These are phyloP conservation scores for Boechera divaricarpa DNA, from an alignment of 345 rosid genomes.

Conservation along the genomic window DNA sequence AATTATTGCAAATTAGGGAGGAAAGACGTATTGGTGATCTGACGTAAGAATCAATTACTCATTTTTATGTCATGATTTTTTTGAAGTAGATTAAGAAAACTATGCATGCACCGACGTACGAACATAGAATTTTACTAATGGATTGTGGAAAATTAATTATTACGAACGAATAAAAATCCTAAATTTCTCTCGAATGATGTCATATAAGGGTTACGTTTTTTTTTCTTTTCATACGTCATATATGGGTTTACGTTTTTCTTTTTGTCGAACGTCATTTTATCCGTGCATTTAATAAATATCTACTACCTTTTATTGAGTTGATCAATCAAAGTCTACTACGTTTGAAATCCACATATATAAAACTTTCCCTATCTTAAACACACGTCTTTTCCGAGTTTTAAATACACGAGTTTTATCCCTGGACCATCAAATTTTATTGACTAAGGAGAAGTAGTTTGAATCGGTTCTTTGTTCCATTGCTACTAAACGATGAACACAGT, in stretches of 20 bases:
- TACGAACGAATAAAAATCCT: background rate
- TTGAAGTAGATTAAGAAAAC: background rate
- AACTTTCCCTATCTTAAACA: background rate
- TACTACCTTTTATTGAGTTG: background rate
- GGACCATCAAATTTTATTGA: background rate
- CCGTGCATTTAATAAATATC: background rate
- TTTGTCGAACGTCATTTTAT: constrained; percentile 20
- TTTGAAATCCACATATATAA: constrained; percentile 26
- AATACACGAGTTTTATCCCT: constrained; percentile 5
- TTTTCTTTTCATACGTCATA: constrained; percentile 1
- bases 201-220: constrained; percentile 13
- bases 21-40: constrained; percentile 5
- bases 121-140: background rate
- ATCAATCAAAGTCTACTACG: constrained; percentile 21
- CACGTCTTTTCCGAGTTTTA: constrained; percentile 19
- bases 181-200: constrained; percentile 4
- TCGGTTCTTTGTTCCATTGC: background rate
- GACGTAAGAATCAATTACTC: constrained; percentile 31
- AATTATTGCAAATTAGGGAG: background rate
- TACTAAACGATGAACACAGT: background rate
- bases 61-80: background rate
- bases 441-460: background rate
- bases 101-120: constrained; percentile 36
- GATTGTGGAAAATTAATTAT: constrained; percentile 21
- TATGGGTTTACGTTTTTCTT: constrained; percentile 11